A percentile compares a stretch with the other conserved stretches of the same genome.
Conservation (phyloP, 305 asterid genomes). For the Coffea humblotiana region DNA sequence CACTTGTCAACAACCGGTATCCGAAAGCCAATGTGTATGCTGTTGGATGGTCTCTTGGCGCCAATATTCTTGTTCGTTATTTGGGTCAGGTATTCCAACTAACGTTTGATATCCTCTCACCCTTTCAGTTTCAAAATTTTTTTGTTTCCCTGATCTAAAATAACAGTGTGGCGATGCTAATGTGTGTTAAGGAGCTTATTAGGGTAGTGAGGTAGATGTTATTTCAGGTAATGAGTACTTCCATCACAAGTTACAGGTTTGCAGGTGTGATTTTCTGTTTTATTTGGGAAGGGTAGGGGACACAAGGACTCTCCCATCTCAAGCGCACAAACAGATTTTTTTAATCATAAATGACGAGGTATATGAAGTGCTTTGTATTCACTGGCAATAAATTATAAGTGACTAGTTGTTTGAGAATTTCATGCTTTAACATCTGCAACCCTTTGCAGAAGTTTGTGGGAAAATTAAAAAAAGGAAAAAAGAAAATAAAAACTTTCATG, state of each 20-base stretch:
- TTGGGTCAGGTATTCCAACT: conserved; percentile 66
- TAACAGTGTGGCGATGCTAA: background rate
- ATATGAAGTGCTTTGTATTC: too few relatives aligned
- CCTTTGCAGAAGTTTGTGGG: background rate
- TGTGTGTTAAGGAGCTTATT: background rate
- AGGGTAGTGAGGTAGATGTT: background rate
- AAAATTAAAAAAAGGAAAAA: background rate
- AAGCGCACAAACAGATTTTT: background rate
- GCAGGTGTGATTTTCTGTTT: background rate
- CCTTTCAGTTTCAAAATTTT: background rate
- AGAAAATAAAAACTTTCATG: background rate
- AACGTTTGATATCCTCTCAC: conserved; percentile 10
- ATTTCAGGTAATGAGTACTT: background rate
- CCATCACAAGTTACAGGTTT: background rate
- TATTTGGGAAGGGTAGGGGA: background rate
- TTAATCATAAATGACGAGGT: background rate
- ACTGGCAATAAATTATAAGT: background rate
- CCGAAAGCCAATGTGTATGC: conserved; percentile 84
- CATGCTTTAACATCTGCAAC: background rate
- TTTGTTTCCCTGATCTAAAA: too few relatives aligned
- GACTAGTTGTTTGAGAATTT: background rate
- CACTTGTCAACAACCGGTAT: conserved; percentile 59
- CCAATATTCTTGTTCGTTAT: conserved; percentile 89
- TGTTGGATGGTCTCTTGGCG: conserved; percentile 97
- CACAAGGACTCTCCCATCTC: background rate